Base-by-base conservation (phyloP, 2,329 filamentous ascomycete genomes). In the Calonectria henricotiae region DNA sequence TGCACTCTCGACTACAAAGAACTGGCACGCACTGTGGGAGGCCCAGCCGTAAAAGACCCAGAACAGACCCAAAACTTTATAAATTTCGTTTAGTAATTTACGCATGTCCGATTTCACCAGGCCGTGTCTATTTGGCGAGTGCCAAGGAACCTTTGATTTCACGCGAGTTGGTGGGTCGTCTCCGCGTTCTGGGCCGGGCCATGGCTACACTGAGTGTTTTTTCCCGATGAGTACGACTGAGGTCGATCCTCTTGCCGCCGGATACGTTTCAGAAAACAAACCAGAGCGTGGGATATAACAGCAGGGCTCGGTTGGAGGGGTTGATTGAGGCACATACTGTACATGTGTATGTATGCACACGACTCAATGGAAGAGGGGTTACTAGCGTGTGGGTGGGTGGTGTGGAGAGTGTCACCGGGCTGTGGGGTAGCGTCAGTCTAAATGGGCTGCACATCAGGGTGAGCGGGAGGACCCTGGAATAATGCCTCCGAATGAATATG, bases 41-140 rank as follows among this genome's bases (percentile, higher is more conserved):
- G 30, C 20, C n/a, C 17, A 51, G 41, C 2, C 12, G 15, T 20
- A 4, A 41, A 5, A 63, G 44, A 30, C 23, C 23, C 5, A 27
- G 23, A 15, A 23, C 1, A 3, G 51, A 65, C 15, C 44, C 51
- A 15, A 51, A 49, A 23, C 58, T 43, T 7, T 35, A 15, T 44
- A 49, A 23, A 47, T 43, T 7, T 35, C 25, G 5, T 61, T 41
- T 9, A 35, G 37, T 12, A 61, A 60, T 41, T 32, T 65, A 35
- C 25, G 54, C 35, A 35, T 69, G 67, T 61, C 67, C 5, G 43
- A 69, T 35, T 65, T 69, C 39, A 44, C 15, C 32, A 25, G 51
- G 51, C 32, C 17, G 17, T 13, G 46, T 46, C 20, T 32, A 20
- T 41, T 43, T 25, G 35, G 44, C 20, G 17, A 35, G 20, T 20